Evolutionary conservation across 495 filamentous ascomycete species (phyloP), one percentile per base, ranked within the genome.

Genomic region (Aspergillus avenaceus): DNA sequence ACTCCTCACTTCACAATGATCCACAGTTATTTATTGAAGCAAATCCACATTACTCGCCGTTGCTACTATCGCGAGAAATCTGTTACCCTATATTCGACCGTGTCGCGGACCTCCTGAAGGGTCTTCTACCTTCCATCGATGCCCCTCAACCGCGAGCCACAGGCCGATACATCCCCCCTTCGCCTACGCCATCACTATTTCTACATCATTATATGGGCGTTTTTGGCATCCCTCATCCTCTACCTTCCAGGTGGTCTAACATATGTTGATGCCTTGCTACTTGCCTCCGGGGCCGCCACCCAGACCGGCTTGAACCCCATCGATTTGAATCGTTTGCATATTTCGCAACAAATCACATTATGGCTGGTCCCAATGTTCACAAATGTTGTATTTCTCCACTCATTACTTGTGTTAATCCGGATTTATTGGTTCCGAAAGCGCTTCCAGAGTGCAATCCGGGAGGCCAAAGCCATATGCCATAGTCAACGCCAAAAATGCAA

Each of bases 361-460:
- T 87, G 81, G 54, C 50, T 86, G 37, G 64, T 86, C 21, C 61
- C 83, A 3, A 82, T 87, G 77, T 56, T 88, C 31, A 78, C 84
- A 28, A 96, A 88, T 50, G 90, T 91, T 3, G 91, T 96, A 45
- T 84, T 85, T 42, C 87, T 96, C 65, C 81, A 92, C 63, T 79
- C 83, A 3, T 82, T 80, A 45, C 86, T 95, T 11, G 91, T 95
- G 2, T 88, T 91, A 52, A 71, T 95, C n/a, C 84, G 90, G 3
- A 69, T 95, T 5, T 91, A 91, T 65, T 95, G 88, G 90, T 96
- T 96, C 56, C 89, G 93, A 65, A 91, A 87, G 59, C 79, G 87
- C 7, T 91, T 95, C 56, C 78, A 86, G 61, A 73, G 79, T 37
- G 69, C 72, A 9, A 76, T 76, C 54, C 67, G 71, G 1, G 73